A percentile compares a stretch with the other conserved stretches of the same genome.
phyloP scores from a whole-genome alignment of 352 stramenopile species.

The Pythium chondricola region DNA sequence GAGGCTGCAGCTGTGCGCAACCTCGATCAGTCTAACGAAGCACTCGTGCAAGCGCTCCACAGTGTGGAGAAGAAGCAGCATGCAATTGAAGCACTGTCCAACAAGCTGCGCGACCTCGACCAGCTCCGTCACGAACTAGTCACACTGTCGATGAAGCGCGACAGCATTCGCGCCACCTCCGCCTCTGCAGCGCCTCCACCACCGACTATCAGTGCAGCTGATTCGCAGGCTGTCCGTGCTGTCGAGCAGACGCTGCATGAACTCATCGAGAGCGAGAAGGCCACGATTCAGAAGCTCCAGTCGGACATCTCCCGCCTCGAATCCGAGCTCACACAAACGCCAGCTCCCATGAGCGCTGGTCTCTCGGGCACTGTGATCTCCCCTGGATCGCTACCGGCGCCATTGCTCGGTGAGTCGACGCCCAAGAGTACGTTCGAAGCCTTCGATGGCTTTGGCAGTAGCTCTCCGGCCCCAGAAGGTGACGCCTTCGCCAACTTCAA shows the following conservation, averaged over 20 bases:
- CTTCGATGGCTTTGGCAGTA: slow-evolving; percentile 24
- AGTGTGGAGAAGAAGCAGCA: slow-evolving; percentile 59
- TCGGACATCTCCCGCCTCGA: slow-evolving; percentile 44
- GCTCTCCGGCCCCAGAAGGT: slow-evolving; percentile 7
- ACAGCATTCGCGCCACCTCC: slow-evolving; percentile 33
- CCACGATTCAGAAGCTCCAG: slow-evolving; percentile 44
- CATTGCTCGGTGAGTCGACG: slow-evolving; percentile 8
- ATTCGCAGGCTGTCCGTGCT: slow-evolving; percentile 29
- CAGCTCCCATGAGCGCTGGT: neutral
- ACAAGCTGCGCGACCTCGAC: slow-evolving; percentile 65
- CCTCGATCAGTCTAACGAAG: slow-evolving; percentile 54
- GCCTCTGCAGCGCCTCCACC: neutral
- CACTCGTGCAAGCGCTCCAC: slow-evolving; percentile 31
- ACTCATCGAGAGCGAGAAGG: slow-evolving; percentile 54
- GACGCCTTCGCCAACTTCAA: slow-evolving; percentile 17
- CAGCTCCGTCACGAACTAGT: slow-evolving; percentile 70
- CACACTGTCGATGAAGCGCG: slow-evolving; percentile 56
- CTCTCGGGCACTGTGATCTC: neutral
- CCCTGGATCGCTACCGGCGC: neutral
- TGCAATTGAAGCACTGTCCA: slow-evolving; percentile 47
- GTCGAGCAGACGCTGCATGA: slow-evolving; percentile 45
- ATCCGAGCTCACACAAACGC: slow-evolving; percentile 23
- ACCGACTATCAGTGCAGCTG: slow-evolving; percentile 11
- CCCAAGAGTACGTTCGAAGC: slow-evolving; percentile 20
- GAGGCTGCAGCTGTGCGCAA: slow-evolving; percentile 41